Evolutionary conservation across 129 eudicot species (phyloP).

Genomic region (Saussurea involucrata): DNA sequence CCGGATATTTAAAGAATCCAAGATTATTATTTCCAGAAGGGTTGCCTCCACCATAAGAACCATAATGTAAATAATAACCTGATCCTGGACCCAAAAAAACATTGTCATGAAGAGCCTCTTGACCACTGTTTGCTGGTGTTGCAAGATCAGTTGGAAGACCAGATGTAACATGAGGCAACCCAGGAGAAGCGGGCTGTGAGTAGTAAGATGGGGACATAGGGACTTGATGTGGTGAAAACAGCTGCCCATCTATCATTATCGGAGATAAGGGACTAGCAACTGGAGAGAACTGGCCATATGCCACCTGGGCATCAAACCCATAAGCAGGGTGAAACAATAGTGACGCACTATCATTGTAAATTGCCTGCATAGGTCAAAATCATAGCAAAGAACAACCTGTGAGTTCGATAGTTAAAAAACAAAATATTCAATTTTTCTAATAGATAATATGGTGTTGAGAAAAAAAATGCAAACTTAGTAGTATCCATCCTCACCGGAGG

Average conservation of each 20-base stretch:
- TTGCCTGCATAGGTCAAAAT: slow-evolving; percentile 41
- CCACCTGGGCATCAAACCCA: slow-evolving; percentile 74
- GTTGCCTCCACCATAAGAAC: slow-evolving; percentile 54
- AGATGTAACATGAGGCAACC: slow-evolving; percentile 65
- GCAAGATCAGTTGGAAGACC: slow-evolving; percentile 55
- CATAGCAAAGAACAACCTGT: background rate
- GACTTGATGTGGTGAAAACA: slow-evolving; percentile 74
- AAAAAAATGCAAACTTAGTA: background rate
- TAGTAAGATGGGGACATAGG: slow-evolving; percentile 72
- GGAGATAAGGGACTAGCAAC: slow-evolving; percentile 84
- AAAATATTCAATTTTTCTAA: background rate
- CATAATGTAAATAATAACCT: slow-evolving; percentile 65
- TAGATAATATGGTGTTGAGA: background rate
- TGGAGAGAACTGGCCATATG: slow-evolving; percentile 87
- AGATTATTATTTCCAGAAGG: slow-evolving; percentile 51
- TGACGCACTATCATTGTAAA: slow-evolving; percentile 72
- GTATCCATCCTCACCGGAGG: slow-evolving; percentile 66
- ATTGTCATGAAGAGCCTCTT: slow-evolving; percentile 57
- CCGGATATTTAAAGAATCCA: slow-evolving; percentile 66
- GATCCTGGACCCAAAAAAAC: slow-evolving; percentile 57
- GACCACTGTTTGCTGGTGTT: slow-evolving; percentile 62
- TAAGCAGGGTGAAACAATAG: slow-evolving; percentile 68
- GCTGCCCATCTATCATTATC: slow-evolving; percentile 81
- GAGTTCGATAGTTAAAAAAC: background rate
- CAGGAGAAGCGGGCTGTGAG: slow-evolving; percentile 71